Evolutionary conservation across 2,329 filamentous ascomycete species (phyloP).

Genomic region (Ophiostoma triangulosporum): DNA sequence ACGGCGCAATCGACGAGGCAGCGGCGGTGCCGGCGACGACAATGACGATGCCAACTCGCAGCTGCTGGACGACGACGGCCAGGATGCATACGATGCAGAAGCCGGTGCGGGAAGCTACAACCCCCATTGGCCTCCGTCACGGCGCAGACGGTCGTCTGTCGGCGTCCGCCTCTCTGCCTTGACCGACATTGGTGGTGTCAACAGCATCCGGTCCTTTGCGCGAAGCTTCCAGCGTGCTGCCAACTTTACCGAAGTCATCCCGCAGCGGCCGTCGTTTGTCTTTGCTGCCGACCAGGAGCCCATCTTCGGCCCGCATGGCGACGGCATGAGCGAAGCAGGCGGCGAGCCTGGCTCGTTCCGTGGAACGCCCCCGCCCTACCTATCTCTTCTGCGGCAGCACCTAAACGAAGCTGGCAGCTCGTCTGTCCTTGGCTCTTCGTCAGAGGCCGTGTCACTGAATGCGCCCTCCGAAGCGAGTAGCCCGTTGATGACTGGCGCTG

Average conservation of each 20-base stretch:
- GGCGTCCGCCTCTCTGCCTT: constrained; percentile 35
- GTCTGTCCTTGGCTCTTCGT: constrained; percentile 9
- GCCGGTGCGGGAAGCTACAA: neutral
- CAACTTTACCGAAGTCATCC: constrained; percentile 75
- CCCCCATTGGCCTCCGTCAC: constrained; percentile 8
- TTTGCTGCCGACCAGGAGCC: constrained; percentile 43
- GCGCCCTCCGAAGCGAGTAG: neutral
- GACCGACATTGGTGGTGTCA: constrained; percentile 71
- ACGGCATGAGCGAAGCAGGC: constrained; percentile 26
- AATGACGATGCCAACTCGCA: constrained; percentile 1
- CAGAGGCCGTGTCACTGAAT: constrained; percentile 6
- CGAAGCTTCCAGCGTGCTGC: constrained; percentile 86
- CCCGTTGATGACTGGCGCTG: neutral
- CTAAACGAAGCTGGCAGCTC: constrained; percentile 27
- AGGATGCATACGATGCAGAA: neutral
- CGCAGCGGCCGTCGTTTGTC: constrained; percentile 62
- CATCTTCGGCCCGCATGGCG: constrained; percentile 19
- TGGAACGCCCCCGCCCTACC: constrained; percentile 12
- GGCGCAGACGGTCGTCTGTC: constrained; percentile 9
- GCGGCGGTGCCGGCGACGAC: neutral
- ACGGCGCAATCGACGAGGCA: neutral
- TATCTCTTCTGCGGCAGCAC: constrained; percentile 39
- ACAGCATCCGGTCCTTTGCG: constrained; percentile 88
- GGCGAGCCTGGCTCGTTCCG: constrained; percentile 18
- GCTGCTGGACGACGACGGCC: constrained; percentile 6